phyloP scores from a whole-genome alignment of 2,329 filamentous ascomycete genomes.

The Fonsecaea pugnacius region DNA sequence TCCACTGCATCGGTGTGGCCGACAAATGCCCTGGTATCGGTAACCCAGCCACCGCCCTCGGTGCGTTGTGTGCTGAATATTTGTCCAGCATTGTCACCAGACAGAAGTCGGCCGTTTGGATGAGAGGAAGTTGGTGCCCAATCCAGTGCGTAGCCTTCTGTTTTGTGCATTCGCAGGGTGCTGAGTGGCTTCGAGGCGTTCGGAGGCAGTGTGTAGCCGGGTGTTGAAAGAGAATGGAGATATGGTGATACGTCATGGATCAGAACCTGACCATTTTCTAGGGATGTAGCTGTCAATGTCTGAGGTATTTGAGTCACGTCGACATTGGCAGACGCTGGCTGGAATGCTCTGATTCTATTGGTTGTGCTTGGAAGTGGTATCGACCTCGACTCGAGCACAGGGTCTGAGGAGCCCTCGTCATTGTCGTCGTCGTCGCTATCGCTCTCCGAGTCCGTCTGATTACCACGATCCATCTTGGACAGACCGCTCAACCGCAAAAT shows the following conservation, averaged over 20 bases:
- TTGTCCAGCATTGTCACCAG: slow-evolving; percentile 85
- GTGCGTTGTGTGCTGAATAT: slow-evolving; percentile 88
- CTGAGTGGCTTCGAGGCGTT: slow-evolving; percentile 86
- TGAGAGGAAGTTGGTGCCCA: slow-evolving; percentile 76
- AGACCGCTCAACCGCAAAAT: slow-evolving; percentile 95
- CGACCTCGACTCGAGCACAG: slow-evolving; percentile 88
- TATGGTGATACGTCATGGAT: slow-evolving; percentile 95
- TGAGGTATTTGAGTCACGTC: slow-evolving; percentile 74
- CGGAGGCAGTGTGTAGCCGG: slow-evolving; percentile 76
- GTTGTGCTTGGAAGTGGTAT: slow-evolving; percentile 87
- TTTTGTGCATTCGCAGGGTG: slow-evolving; percentile 87
- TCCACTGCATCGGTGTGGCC: slow-evolving; percentile 87
- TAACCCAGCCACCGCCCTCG: slow-evolving; percentile 86
- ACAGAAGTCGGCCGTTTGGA: slow-evolving; percentile 81
- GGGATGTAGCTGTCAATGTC: slow-evolving; percentile 88
- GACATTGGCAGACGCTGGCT: slow-evolving; percentile 66
- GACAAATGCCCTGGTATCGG: slow-evolving; percentile 79
- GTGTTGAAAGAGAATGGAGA: slow-evolving; percentile 84
- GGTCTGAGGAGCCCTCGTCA: slow-evolving; percentile 66
- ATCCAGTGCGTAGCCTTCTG: slow-evolving; percentile 94
- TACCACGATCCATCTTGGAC: slow-evolving; percentile 78
- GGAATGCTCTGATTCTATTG: slow-evolving; percentile 89
- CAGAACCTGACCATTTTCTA: slow-evolving; percentile 79
- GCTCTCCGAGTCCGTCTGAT: slow-evolving; percentile 70
- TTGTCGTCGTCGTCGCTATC: slow-evolving; percentile 75